Percentiles rank a stretch among this genome's conserved stretches.
phyloP scores from a whole-genome alignment of 2,329 filamentous ascomycete species.

The Colletotrichum australisinense region DNA sequence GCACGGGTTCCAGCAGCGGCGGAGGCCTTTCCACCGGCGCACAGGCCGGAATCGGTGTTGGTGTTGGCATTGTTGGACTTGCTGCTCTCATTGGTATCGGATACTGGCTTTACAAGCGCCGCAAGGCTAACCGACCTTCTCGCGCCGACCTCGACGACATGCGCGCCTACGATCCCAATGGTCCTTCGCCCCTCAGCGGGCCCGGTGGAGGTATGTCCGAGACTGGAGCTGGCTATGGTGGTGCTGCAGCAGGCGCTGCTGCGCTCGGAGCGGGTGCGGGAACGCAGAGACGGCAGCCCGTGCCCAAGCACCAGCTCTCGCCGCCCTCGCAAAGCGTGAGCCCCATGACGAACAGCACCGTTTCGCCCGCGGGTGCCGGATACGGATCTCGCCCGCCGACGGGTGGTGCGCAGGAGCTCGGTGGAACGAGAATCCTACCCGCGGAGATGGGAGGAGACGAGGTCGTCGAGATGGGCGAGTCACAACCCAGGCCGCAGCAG shows the following conservation, averaged over 20 bases:
- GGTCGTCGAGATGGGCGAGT: slow-evolving; percentile 48
- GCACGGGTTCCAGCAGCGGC: slow-evolving; percentile 27
- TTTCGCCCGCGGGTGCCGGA: slow-evolving; percentile 12
- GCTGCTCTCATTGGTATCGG: slow-evolving; percentile 36
- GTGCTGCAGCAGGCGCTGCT: not conserved
- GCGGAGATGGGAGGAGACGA: slow-evolving; percentile 33
- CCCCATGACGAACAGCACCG: slow-evolving; percentile 26
- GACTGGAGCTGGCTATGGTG: slow-evolving; percentile 2
- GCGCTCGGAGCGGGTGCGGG: slow-evolving; percentile 1
- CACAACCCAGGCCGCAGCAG: slow-evolving; percentile 35
- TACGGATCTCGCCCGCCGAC: slow-evolving; percentile 20
- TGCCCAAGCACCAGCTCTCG: slow-evolving; percentile 22
- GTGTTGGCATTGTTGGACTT: slow-evolving; percentile 50
- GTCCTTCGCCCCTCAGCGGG: slow-evolving; percentile 25
- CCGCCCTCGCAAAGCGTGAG: slow-evolving; percentile 29
- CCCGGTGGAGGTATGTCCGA: slow-evolving; percentile 26
- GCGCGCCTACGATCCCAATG: slow-evolving; percentile 53
- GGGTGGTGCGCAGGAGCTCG: slow-evolving; percentile 29
- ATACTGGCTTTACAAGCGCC: slow-evolving; percentile 38
- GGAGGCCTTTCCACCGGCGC: slow-evolving; percentile 52
- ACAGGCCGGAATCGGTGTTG: slow-evolving; percentile 57
- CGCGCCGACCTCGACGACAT: slow-evolving; percentile 36
- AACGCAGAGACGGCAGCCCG: slow-evolving; percentile 17
- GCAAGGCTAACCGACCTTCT: slow-evolving; percentile 31
- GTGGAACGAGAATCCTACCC: slow-evolving; percentile 25